A percentile compares a stretch with the other conserved stretches of the same genome.
Conservation (phyloP, 2,329 filamentous ascomycete genomes). For the Clonostachys chloroleuca region DNA sequence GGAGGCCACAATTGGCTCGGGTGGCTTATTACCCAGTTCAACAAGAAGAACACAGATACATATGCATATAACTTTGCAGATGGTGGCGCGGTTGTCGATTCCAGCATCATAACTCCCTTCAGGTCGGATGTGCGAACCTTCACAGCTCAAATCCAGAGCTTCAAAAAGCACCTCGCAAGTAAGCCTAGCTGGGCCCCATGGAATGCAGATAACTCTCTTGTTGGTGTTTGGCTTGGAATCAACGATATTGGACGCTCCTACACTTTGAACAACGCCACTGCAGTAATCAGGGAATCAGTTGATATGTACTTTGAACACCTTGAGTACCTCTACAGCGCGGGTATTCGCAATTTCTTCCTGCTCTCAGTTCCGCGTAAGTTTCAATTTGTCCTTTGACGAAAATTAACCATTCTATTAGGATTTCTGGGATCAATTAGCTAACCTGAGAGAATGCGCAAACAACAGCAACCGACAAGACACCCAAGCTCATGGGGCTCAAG, state of each 20-base stretch:
- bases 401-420: too few relatives aligned
- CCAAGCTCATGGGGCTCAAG: conserved; percentile 18
- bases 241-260: conserved; percentile 51
- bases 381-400: too few relatives aligned
- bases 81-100: conserved; percentile 49
- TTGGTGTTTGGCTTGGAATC: conserved; percentile 48
- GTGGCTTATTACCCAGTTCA: conserved; percentile 39
- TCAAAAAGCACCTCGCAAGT: conserved; percentile 21
- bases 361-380: conserved; percentile 48
- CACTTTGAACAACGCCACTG: conserved; percentile 17
- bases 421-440: background rate
- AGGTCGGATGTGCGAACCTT: conserved; percentile 28
- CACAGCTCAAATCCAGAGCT: conserved; percentile 14
- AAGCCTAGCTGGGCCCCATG: conserved; percentile 28
- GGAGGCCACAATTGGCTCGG: conserved; percentile 49
- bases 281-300: conserved; percentile 32
- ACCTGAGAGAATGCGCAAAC: background rate
- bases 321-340: conserved; percentile 42
- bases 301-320: conserved; percentile 33
- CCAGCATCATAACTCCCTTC: conserved; percentile 45
- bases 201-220: conserved; percentile 33
- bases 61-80: conserved; percentile 50
- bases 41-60: conserved; percentile 24
- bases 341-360: conserved; percentile 54
- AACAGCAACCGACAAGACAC: conserved; percentile 21